A percentile compares a stretch with the other conserved stretches of the same genome.
Evolutionary conservation across 495 filamentous ascomycete species (phyloP).

Genomic region (Friedmanniomyces simplex): DNA sequence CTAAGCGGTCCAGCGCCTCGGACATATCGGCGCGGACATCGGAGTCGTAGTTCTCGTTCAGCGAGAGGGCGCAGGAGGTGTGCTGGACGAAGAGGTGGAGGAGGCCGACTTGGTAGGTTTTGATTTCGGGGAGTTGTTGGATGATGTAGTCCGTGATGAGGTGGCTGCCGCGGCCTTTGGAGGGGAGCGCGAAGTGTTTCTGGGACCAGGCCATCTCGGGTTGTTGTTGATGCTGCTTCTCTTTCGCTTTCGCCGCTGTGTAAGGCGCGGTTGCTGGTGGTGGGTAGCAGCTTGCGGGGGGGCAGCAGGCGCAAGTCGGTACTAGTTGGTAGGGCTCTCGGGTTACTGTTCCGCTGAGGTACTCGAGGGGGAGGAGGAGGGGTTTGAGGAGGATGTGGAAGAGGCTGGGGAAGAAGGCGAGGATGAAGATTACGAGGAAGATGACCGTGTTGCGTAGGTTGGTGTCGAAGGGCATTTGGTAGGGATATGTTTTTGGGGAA

Average conservation of each 20-base stretch:
- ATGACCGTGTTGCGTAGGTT: conserved; percentile 22
- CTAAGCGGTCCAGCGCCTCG: conserved; percentile 84
- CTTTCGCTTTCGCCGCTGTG: no score
- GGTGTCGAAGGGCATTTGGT: conserved; percentile 19
- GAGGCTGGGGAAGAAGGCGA: conserved; percentile 45
- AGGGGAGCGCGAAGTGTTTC: conserved; percentile 65
- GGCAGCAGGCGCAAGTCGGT: conserved; percentile 18
- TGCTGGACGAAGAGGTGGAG: conserved; percentile 87
- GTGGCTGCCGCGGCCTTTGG: conserved; percentile 70
- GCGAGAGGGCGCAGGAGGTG: conserved; percentile 70
- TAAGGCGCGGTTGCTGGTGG: conserved; percentile 14
- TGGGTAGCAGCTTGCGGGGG: conserved; percentile 18
- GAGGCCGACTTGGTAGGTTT: conserved; percentile 70
- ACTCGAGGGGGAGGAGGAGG: conserved; percentile 16
- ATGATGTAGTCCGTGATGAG: conserved; percentile 71
- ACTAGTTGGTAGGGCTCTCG: conserved; percentile 10
- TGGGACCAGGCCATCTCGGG: conserved; percentile 68
- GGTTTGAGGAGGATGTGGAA: conserved; percentile 42
- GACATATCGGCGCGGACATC: conserved; percentile 80
- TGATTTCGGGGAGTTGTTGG: conserved; percentile 61
- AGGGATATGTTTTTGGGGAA: neutral
- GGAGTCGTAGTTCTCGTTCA: conserved; percentile 92
- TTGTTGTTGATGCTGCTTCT: conserved; percentile 7
- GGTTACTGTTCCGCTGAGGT: conserved; percentile 15
- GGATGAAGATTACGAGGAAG: conserved; percentile 36